Percentiles rank a stretch among this genome's conserved stretches.
These are phyloP conservation scores for Exophiala sideris DNA, from an alignment of 2,329 filamentous ascomycete genomes.

Conservation along the genomic window DNA sequence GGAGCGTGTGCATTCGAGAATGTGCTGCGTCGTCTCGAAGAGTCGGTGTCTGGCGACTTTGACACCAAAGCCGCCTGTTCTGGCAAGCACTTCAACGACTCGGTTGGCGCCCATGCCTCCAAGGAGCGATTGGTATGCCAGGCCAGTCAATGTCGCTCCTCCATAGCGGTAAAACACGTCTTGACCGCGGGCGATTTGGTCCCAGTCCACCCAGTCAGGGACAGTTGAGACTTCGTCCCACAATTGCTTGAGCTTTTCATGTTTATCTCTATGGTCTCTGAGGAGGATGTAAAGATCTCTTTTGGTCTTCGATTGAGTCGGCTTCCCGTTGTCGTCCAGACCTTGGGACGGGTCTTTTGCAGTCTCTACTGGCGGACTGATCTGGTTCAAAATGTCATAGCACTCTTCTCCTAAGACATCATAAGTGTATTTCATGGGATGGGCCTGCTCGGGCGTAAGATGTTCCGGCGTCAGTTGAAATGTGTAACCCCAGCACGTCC, in stretches of 20 bases:
- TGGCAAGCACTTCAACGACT: slow-evolving; percentile 69
- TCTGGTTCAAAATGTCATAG: slow-evolving; percentile 59
- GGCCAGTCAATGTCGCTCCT: slow-evolving; percentile 60
- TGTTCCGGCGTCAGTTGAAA: slow-evolving; percentile 69
- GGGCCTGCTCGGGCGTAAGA: slow-evolving; percentile 56
- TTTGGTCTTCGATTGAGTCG: slow-evolving; percentile 30
- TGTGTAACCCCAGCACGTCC: slow-evolving; percentile 59
- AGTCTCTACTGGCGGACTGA: slow-evolving; percentile 47
- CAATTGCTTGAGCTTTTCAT: slow-evolving; percentile 56
- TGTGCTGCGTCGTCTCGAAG: slow-evolving; percentile 72
- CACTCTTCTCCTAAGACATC: slow-evolving; percentile 67
- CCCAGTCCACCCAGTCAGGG: slow-evolving; percentile 75
- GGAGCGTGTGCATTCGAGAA: slow-evolving; percentile 66
- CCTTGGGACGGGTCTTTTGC: slow-evolving; percentile 26
- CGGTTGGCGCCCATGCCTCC: slow-evolving; percentile 62
- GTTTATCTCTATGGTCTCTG: slow-evolving; percentile 53
- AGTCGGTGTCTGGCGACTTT: slow-evolving; percentile 64
- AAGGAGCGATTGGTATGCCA: slow-evolving; percentile 63
- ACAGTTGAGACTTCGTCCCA: slow-evolving; percentile 66
- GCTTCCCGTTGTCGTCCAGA: background rate
- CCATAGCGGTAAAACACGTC: slow-evolving; percentile 75
- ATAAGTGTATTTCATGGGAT: slow-evolving; percentile 62
- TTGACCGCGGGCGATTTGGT: slow-evolving; percentile 69
- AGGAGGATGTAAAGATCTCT: slow-evolving; percentile 65
- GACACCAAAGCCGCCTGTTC: slow-evolving; percentile 70